Base-by-base conservation (phyloP, 225 moss, liverwort and hornwort genomes). In the Marchantia paleacea region DNA sequence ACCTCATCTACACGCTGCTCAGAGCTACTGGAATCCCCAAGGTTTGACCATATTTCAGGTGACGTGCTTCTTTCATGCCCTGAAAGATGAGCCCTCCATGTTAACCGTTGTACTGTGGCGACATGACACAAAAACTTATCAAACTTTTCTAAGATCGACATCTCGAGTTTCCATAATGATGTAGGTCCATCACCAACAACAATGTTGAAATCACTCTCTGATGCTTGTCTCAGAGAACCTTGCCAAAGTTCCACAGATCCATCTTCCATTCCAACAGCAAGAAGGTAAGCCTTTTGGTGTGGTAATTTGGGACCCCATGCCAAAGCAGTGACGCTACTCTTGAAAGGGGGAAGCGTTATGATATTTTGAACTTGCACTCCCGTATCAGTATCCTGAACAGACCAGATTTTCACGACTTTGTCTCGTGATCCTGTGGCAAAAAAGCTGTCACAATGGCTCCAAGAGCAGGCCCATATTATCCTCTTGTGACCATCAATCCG, bases 371-470 rank as follows among this genome's bases (percentile, higher is more conserved):
- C 87, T 84, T 85, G 82, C n/a, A 85, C 79, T 75, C 78, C 73
- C 48, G 54, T 63, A 48, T 86, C 81, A 15, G 83, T 80, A 18
- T 89, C 86, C 28, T 57, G 52, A 22, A 95, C 77, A 69, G 88
- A 82, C 97, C 97, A 99, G 51, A 93, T 83, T 75, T 99, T 99
- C 24, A 99, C 91, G 12, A 80, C 55, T 80, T 87, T 89, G 82
- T 99, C 97, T 60, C 97, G 85, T 67, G 97, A 95, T 11, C 97
- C 97, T 50, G 97, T 94, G 16, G 97, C 90, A 77, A 99, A 99
- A 52, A 89, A 87, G 7, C 78, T 83, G 52, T 92, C 93, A 81
- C 95, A 95, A 57, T 83, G 88, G 85, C 95, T 95, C 97, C 97
- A 99, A 30, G 93, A 89, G 83, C 97, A 99, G 22, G 93, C 87